A percentile compares a stretch with the other conserved stretches of the same genome.
Evolutionary conservation across 805 yeast genomes (phyloP).

Genomic region (Pichia membranifaciens): DNA sequence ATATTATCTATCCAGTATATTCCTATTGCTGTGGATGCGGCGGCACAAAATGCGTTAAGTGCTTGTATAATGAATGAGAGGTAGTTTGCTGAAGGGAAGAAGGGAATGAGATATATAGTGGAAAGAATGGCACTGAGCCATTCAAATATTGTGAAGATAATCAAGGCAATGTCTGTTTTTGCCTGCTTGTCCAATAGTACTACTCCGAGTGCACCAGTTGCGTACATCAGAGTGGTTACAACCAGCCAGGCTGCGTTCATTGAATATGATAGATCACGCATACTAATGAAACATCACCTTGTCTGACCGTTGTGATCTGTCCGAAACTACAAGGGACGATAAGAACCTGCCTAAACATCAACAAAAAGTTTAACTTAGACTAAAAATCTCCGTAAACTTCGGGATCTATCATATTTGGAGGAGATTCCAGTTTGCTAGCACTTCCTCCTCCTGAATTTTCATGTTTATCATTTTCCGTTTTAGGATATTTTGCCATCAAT

Average conservation of each 20-base stretch:
- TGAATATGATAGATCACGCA: slow-evolving; percentile 1
- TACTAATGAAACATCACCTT: not conserved
- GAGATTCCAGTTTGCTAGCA: no score
- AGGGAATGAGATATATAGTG: not conserved
- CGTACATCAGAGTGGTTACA: not conserved
- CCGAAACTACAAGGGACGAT: not conserved
- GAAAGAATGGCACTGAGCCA: not conserved
- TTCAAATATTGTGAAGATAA: slow-evolving; percentile 7
- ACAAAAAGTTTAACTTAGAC: no score
- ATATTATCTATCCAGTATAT: slow-evolving; percentile 14
- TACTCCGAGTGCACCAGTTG: slow-evolving; percentile 1
- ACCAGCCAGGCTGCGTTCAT: not conserved
- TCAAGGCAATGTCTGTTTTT: not conserved
- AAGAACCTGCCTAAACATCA: no score
- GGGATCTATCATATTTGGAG: no score
- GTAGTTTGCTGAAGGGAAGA: not conserved
- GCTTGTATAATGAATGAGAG: not conserved
- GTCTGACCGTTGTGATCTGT: no score
- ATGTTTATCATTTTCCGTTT: not conserved
- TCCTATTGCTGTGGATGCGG: slow-evolving; percentile 6
- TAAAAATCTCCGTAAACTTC: no score
- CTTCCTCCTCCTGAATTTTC: not conserved
- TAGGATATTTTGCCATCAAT: not conserved
- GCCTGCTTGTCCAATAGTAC: not conserved
- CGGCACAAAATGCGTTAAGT: not conserved